phyloP scores from a whole-genome alignment of 805 yeast species.

The Grigorovia humatica region DNA sequence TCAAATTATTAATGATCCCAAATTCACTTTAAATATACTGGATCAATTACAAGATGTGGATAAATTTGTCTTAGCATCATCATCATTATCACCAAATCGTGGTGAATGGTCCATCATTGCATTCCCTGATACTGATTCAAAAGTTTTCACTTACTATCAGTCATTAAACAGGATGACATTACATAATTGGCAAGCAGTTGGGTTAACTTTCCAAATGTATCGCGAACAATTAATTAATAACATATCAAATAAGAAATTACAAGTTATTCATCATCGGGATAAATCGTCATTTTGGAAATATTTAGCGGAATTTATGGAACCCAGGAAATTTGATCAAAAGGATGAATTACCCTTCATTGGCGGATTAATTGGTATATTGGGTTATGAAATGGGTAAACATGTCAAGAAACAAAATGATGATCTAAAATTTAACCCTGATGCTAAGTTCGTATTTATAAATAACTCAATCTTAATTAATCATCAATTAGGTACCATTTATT shows the following conservation, averaged over 20 bases:
- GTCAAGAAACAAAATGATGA: conserved; percentile 28
- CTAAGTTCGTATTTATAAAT: conserved; percentile 62
- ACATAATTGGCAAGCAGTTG: conserved; percentile 22
- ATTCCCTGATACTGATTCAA: conserved; percentile 38
- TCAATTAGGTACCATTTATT: conserved; percentile 33
- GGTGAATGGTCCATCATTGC: conserved; percentile 88
- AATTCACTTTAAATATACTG: conserved; percentile 39
- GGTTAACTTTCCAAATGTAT: conserved; percentile 3
- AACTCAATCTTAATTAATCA: conserved; percentile 51
- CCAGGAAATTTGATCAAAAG: conserved; percentile 4
- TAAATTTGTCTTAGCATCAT: conserved; percentile 54
- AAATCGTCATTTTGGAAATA: conserved; percentile 23
- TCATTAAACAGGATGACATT: conserved; percentile 29
- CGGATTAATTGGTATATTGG: conserved; percentile 78
- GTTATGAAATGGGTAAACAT: conserved; percentile 77
- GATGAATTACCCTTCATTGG: conserved; percentile 67
- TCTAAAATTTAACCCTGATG: conserved; percentile 46
- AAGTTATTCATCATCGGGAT: conserved; percentile 11
- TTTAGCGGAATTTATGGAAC: conserved; percentile 21
- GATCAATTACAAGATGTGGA: conserved; percentile 30
- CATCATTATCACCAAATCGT: conserved; percentile 35
- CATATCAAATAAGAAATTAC: conserved; percentile 1
- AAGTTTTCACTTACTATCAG: conserved; percentile 52
- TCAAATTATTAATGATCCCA: conserved; percentile 9
- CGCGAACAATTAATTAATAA: not conserved